A percentile compares a stretch with the other conserved stretches of the same genome.
Evolutionary conservation across 441 rosid species (phyloP).

Genomic region (Melastoma candidum): DNA sequence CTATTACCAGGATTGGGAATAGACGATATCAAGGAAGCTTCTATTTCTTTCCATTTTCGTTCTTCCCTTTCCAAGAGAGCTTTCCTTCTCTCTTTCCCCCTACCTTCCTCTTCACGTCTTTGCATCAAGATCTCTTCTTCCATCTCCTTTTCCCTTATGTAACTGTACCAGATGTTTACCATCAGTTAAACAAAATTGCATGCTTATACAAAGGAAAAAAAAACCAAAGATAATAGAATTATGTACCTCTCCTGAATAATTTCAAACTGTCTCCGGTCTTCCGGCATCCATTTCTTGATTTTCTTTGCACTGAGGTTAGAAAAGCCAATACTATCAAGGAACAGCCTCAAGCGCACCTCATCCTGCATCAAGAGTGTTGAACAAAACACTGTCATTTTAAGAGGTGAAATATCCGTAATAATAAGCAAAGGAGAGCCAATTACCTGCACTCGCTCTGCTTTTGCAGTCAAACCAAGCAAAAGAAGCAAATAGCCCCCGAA

Average conservation of each 20-base stretch:
- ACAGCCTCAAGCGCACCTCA: constrained; percentile 97
- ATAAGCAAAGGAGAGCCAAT: constrained; percentile 16
- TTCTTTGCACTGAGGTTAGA: constrained; percentile 97
- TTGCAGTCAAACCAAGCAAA: constrained; percentile 96
- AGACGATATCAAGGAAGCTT: constrained; percentile 97
- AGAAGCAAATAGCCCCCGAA: constrained; percentile 98
- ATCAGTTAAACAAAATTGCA: constrained; percentile 10
- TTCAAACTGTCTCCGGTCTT: constrained; percentile 97
- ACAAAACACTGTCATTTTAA: constrained; percentile 10
- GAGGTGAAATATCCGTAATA: constrained; percentile 6
- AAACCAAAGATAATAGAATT: constrained; percentile 5
- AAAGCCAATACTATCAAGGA: constrained; percentile 99
- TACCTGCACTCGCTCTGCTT: constrained; percentile 99
- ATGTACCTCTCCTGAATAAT: constrained; percentile 96
- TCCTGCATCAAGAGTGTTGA: constrained; percentile 38
- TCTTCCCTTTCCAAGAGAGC: constrained; percentile 99
- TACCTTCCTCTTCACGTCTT: constrained; percentile 99
- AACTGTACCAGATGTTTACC: constrained; percentile 28
- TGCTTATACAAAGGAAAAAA: constrained; percentile 5
- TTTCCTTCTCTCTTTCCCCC: constrained; percentile 99
- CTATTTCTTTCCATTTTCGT: constrained; percentile 99
- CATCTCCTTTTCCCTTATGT: constrained; percentile 99
- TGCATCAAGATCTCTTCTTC: constrained; percentile 98
- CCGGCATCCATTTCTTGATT: constrained; percentile 99
- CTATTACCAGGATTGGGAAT: constrained; percentile 99